These are phyloP conservation scores for Asterophora lycoperdoides DNA, from an alignment of 768 basidiomycete genomes.

Conservation along the genomic window DNA sequence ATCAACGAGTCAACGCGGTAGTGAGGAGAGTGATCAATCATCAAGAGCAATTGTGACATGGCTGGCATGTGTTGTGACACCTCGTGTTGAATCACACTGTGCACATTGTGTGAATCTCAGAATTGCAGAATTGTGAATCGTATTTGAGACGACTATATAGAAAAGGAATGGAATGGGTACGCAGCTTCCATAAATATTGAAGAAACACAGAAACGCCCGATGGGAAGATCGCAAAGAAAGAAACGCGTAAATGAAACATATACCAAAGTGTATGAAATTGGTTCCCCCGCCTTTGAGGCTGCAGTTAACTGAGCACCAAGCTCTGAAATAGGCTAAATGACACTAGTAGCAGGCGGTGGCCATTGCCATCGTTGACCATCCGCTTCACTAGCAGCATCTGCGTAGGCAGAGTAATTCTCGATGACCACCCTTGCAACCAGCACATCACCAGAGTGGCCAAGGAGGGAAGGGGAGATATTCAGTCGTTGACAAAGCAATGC, in stretches of 20 bases:
- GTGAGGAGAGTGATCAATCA: background rate
- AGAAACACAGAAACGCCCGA: too few relatives aligned
- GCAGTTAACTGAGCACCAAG: too few relatives aligned
- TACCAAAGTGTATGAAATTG: too few relatives aligned
- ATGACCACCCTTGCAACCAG: constrained; percentile 56
- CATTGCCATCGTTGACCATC: constrained; percentile 36
- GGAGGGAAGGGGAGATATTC: constrained; percentile 43
- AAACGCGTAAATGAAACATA: too few relatives aligned
- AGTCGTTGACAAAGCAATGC: constrained; percentile 42
- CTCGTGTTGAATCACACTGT: constrained; percentile 7
- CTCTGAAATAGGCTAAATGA: constrained; percentile 6
- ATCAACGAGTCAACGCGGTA: background rate
- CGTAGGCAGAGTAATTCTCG: constrained; percentile 57
- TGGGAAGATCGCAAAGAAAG: too few relatives aligned
- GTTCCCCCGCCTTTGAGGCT: too few relatives aligned
- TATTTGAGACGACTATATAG: too few relatives aligned
- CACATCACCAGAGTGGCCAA: constrained; percentile 39
- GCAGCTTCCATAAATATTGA: too few relatives aligned
- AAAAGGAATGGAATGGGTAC: too few relatives aligned
- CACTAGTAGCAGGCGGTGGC: background rate
- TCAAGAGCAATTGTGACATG: too few relatives aligned
- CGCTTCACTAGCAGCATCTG: constrained; percentile 42
- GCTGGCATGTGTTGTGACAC: constrained; percentile 17
- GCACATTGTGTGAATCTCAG: too few relatives aligned
- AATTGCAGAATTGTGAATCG: too few relatives aligned